A percentile compares a stretch with the other conserved stretches of the same genome.
Conservation (phyloP, 1,139 yeast genomes). For the Chernovozyma aurita region DNA sequence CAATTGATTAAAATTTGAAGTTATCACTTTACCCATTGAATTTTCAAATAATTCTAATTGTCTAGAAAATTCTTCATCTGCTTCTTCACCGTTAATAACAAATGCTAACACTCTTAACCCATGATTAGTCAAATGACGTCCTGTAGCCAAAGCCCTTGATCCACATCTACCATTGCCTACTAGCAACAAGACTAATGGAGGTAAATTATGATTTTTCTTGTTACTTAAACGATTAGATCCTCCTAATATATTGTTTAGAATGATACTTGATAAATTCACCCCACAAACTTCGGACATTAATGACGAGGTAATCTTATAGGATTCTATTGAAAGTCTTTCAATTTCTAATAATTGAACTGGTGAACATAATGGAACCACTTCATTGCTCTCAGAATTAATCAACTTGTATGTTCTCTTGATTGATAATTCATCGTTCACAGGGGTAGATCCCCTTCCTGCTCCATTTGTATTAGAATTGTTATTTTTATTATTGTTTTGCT, state of each 20-base stretch:
- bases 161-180: conserved; percentile 77
- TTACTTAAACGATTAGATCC: conserved; percentile 59
- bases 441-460: conserved; percentile 3
- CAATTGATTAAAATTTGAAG: conserved; percentile 28
- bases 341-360: conserved; percentile 82
- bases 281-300: conserved; percentile 70
- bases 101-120: conserved; percentile 66
- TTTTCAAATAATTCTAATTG: conserved; percentile 55
- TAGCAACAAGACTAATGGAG: conserved; percentile 70
- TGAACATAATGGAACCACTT: conserved; percentile 57
- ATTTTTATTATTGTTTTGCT: conserved; percentile 6
- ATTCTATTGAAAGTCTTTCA: conserved; percentile 55
- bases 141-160: conserved; percentile 71
- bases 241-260: conserved; percentile 56
- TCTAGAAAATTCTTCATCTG: conserved; percentile 23
- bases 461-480: not conserved
- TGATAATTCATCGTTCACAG: not conserved
- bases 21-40: conserved; percentile 40
- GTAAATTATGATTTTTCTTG: conserved; percentile 62
- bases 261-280: conserved; percentile 56
- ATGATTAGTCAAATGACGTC: conserved; percentile 73
- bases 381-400: conserved; percentile 9
- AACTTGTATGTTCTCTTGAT: conserved; percentile 3
- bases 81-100: conserved; percentile 34
- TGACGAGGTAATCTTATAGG: conserved; percentile 46